Base-by-base conservation (phyloP, 176 grass and related monocot genomes). In the Triticum timopheevii region DNA sequence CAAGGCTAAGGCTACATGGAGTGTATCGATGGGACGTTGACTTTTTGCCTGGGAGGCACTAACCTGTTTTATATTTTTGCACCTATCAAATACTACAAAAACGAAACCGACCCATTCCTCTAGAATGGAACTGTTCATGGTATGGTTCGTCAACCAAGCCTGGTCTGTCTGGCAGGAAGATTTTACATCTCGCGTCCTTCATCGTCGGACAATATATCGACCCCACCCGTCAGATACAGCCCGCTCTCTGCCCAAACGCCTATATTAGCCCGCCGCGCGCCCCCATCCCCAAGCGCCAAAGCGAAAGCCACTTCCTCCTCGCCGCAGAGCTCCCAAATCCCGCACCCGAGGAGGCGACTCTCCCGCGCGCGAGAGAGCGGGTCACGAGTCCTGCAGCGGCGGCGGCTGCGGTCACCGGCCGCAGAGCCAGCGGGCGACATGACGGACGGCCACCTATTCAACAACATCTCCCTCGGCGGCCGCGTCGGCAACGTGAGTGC, bases 381-480 rank as follows among this genome's bases (percentile, higher is more conserved):
- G 50, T 73, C 47, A 15, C 31, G 42, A 49, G 65, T 28, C 63
- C 12, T 25, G 38, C 11, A 40, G 58, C 20, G 54, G 13, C 16
- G n/a, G 61, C 42, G 22, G 19, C 76, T 89, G 66, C 64, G 24
- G 42, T 6, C 13, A 34, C 10, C 77, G 66, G 68, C 25, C 30
- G 34, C 83, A 6, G 10, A 13, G n/a, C 27, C 34, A 34, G 65
- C 10, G 13, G 25, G 11, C 38, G 54, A 38, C 47, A 95, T 93
- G 89, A 76, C 83, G 67, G 95, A 98, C 20, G 93, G 89, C 10
- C 95, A 95, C 73, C 83, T 83, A 34, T 95, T 93, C 85, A 90
- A 82, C 76, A 88, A 82, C 79, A 95, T 98, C 83, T 92, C 92
- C 61, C 93, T 98, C 80, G 91, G 95, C 31, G 95, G 95, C 65